Evolutionary conservation across 768 basidiomycete species (phyloP).

Genomic region (Naganishia antarctica): DNA sequence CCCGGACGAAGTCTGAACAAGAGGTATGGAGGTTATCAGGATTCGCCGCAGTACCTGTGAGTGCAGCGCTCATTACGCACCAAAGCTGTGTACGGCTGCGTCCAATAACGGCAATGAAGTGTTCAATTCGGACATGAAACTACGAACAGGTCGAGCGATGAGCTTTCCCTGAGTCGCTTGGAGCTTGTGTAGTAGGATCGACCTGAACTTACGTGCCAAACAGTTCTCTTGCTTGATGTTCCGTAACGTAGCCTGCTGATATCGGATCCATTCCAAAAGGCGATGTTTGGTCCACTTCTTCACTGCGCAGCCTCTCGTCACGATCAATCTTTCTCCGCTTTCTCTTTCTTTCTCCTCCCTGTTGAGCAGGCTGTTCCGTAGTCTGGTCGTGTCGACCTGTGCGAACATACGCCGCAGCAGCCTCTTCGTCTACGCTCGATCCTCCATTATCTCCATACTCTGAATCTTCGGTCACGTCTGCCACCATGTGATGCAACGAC

Average conservation of each 20-base stretch:
- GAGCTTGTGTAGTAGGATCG: no score
- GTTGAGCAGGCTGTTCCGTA: not conserved
- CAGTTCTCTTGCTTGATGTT: constrained; percentile 30
- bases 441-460: not conserved
- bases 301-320: constrained; percentile 1
- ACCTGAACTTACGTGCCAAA: constrained; percentile 31
- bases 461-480: not conserved
- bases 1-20: constrained; percentile 25
- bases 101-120: constrained; percentile 27
- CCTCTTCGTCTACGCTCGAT: not conserved
- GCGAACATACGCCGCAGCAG: not conserved
- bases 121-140: constrained; percentile 32
- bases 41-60: no score
- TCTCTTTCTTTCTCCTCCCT: constrained; percentile 23
- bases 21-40: no score
- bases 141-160: not conserved
- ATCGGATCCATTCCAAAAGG: constrained; percentile 31
- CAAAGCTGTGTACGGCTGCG: constrained; percentile 29
- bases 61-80: not conserved
- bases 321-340: constrained; percentile 29
- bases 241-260: constrained; percentile 29
- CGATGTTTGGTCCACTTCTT: not conserved
- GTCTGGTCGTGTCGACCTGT: not conserved
- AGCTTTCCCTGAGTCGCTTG: not conserved
- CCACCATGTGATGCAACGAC: constrained; percentile 12